phyloP scores from a whole-genome alignment of 202 grass and related monocot genomes.

The Eragrostis tef region DNA sequence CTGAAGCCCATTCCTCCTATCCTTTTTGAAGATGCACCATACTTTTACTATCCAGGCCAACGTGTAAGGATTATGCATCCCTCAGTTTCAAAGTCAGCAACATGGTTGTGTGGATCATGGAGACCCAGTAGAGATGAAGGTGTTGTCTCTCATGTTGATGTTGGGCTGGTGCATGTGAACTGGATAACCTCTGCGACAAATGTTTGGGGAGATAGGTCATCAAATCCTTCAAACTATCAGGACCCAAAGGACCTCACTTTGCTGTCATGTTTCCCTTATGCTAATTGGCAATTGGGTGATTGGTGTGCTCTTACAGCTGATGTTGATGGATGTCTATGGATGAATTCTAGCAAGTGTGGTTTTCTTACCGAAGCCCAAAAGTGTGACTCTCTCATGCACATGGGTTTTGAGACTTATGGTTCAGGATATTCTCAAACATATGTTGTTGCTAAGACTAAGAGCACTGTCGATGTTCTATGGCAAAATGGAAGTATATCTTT shows the following conservation, averaged over 20 bases:
- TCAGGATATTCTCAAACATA: conserved; percentile 64
- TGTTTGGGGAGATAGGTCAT: conserved; percentile 62
- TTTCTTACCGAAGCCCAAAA: conserved; percentile 38
- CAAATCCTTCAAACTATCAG: conserved; percentile 68
- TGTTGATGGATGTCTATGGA: conserved; percentile 31
- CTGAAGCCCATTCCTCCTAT: conserved; percentile 63
- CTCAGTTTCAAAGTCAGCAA: conserved; percentile 55
- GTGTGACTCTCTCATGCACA: conserved; percentile 40
- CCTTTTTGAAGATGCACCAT: conserved; percentile 70
- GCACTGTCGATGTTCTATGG: conserved; percentile 82
- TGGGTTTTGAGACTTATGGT: conserved; percentile 33
- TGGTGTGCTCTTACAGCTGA: conserved; percentile 71
- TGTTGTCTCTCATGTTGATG: conserved; percentile 68
- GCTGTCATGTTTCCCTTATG: conserved; percentile 73
- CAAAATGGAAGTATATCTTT: conserved; percentile 78
- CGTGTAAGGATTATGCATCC: conserved; percentile 65
- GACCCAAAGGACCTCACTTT: conserved; percentile 74
- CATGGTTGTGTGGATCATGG: conserved; percentile 89
- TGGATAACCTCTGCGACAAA: conserved; percentile 83
- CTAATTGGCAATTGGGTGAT: conserved; percentile 97
- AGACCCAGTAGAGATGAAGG: conserved; percentile 63
- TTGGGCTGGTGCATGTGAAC: conserved; percentile 73
- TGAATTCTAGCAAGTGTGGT: conserved; percentile 42
- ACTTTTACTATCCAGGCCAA: conserved; percentile 83
- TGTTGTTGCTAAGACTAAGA: conserved; percentile 84